These are phyloP conservation scores for Fragaria ananassa DNA, from an alignment of 306 rosid genomes.

Conservation along the genomic window DNA sequence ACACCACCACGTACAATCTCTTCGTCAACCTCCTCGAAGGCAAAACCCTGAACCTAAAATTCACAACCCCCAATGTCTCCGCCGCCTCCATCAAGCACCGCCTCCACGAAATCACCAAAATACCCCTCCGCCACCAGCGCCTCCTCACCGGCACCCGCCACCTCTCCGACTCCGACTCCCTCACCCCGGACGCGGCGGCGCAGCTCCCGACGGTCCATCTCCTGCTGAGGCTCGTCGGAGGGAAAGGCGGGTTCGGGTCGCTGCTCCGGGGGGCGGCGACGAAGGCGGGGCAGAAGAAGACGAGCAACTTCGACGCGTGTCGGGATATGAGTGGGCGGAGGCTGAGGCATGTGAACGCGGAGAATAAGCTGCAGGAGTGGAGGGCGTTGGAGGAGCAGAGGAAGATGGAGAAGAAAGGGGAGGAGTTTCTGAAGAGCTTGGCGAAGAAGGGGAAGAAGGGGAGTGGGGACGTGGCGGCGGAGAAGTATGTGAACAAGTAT, in stretches of 20 bases:
- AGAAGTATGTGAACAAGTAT: slow-evolving; percentile 79
- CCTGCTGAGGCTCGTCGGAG: slow-evolving; percentile 65
- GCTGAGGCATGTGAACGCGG: slow-evolving; percentile 93
- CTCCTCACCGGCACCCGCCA: slow-evolving; percentile 63
- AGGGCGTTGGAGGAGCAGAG: slow-evolving; percentile 71
- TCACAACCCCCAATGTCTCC: slow-evolving; percentile 45
- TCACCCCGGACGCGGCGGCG: slow-evolving; percentile 22
- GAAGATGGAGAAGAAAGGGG: slow-evolving; percentile 69
- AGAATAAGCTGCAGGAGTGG: slow-evolving; percentile 94
- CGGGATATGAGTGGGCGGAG: slow-evolving; percentile 97
- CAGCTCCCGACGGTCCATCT: slow-evolving; percentile 66
- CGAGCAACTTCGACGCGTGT: slow-evolving; percentile 93
- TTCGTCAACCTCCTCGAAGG: slow-evolving; percentile 77
- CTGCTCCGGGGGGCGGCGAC: slow-evolving; percentile 90
- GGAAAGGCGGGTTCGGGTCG: slow-evolving; percentile 97
- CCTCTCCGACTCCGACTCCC: slow-evolving; percentile 37
- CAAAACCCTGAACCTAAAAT: slow-evolving; percentile 70
- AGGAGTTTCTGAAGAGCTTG: slow-evolving; percentile 67
- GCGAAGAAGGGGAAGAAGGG: slow-evolving; percentile 86
- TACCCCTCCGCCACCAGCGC: slow-evolving; percentile 68
- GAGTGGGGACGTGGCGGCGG: slow-evolving; percentile 60
- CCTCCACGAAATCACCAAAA: slow-evolving; percentile 56
- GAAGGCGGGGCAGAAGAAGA: slow-evolving; percentile 95
- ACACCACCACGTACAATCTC: slow-evolving; percentile 43
- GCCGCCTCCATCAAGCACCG: slow-evolving; percentile 51